These are phyloP conservation scores for Baeospora myosura DNA, from an alignment of 1,284 basidiomycete species.

Conservation along the genomic window DNA sequence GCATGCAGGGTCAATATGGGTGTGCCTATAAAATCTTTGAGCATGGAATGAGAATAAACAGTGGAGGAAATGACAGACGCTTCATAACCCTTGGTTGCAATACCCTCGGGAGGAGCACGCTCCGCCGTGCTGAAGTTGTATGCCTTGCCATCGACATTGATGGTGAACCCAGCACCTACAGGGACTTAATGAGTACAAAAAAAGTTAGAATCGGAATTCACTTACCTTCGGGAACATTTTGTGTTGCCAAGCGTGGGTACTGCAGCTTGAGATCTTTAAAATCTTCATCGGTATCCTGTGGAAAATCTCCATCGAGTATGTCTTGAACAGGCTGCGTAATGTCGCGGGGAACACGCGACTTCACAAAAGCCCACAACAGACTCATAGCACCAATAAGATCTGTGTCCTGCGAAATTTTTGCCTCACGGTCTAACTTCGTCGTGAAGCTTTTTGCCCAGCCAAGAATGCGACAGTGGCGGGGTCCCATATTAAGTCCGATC, in stretches of 20 bases:
- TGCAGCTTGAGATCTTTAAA: no score
- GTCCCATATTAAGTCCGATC: no score
- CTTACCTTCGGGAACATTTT: background rate
- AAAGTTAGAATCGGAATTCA: background rate
- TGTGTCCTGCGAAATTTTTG: background rate
- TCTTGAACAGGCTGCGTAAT: background rate
- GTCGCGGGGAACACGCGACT: background rate
- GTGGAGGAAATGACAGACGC: background rate
- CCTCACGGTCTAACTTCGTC: no score
- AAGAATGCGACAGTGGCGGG: no score
- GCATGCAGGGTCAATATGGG: background rate
- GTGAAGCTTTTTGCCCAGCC: no score
- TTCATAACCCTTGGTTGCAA: constrained; percentile 4
- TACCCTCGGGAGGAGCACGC: constrained; percentile 3
- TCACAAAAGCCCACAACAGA: constrained; percentile 2
- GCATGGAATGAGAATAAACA: background rate
- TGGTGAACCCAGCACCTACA: background rate
- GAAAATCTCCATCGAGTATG: background rate
- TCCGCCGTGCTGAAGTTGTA: background rate
- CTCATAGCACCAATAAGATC: constrained; percentile 6
- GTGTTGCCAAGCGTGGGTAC: background rate
- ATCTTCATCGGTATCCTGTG: no score
- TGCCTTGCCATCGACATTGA: background rate
- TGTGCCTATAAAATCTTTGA: background rate
- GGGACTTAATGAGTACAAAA: background rate